Percentiles rank a stretch among this genome's conserved stretches.
phyloP scores from a whole-genome alignment of 108 stramenopile species.

The Nitzschia palea region DNA sequence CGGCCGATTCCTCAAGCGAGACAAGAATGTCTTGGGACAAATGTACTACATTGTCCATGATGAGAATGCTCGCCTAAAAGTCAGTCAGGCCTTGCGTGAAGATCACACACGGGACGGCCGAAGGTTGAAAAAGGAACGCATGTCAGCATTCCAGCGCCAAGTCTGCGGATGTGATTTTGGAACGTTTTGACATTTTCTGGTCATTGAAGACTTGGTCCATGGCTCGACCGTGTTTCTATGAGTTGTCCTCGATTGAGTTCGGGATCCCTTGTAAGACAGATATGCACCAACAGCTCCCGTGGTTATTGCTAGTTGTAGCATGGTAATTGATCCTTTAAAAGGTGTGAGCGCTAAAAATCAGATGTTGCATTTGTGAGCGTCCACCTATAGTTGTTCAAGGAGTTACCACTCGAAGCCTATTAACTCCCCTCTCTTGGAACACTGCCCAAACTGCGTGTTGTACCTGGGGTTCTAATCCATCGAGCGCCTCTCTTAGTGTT shows the following conservation, averaged over 20 bases:
- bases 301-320: too few relatives aligned
- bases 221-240: too few relatives aligned
- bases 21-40: constrained; percentile 9
- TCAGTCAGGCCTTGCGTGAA: constrained; percentile 56
- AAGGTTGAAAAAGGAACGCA: constrained; percentile 3
- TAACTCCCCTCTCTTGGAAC: constrained; percentile 26
- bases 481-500: constrained; percentile 40
- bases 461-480: constrained; percentile 30
- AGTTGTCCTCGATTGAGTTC: too few relatives aligned
- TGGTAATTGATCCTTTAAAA: too few relatives aligned
- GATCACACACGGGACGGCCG: constrained; percentile 19
- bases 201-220: too few relatives aligned
- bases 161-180: too few relatives aligned
- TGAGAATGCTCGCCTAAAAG: constrained; percentile 49
- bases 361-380: background rate
- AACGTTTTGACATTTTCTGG: too few relatives aligned
- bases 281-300: too few relatives aligned
- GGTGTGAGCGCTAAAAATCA: too few relatives aligned
- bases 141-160: too few relatives aligned
- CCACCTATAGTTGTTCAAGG: constrained; percentile 9
- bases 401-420: constrained; percentile 26
- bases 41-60: constrained; percentile 33
- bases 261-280: too few relatives aligned
- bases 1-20: constrained; percentile 51
- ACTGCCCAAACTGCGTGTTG: constrained; percentile 44